A percentile compares a stretch with the other conserved stretches of the same genome.
phyloP scores from a whole-genome alignment of 2,329 filamentous ascomycete genomes.

The Hypoxylon sp. region DNA sequence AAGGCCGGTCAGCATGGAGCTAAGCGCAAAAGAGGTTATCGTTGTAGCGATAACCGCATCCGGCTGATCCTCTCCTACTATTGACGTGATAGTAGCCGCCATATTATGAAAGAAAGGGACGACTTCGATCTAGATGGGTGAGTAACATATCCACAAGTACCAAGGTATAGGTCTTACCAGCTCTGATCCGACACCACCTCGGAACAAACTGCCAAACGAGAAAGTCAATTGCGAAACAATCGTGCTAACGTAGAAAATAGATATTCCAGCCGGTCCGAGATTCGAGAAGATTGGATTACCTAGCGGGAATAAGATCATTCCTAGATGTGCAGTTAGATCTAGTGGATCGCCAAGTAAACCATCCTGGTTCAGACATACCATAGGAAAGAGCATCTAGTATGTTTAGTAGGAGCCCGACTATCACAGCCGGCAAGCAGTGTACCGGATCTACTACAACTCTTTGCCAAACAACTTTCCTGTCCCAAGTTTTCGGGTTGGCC shows the following conservation, averaged over 20 bases:
- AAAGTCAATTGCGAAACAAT: conserved; percentile 94
- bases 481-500: conserved; percentile 78
- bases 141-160: conserved; percentile 21
- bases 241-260: conserved; percentile 98
- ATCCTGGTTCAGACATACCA: conserved; percentile 62
- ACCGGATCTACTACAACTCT: conserved; percentile 75
- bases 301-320: conserved; percentile 95
- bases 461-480: conserved; percentile 73
- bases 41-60: conserved; percentile 94
- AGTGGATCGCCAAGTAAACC: not conserved
- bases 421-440: conserved; percentile 83
- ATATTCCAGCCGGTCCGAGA: conserved; percentile 92
- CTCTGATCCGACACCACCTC: conserved; percentile 92
- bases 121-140: conserved; percentile 81
- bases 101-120: conserved; percentile 99
- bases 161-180: conserved; percentile 68
- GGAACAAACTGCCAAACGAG: conserved; percentile 88
- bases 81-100: conserved; percentile 86
- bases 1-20: conserved; percentile 88
- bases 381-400: conserved; percentile 96
- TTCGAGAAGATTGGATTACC: conserved; percentile 87
- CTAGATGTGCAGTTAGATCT: conserved; percentile 54
- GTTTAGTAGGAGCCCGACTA: conserved; percentile 90
- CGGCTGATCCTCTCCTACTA: conserved; percentile 83
- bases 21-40: conserved; percentile 90